Evolutionary conservation across 2,329 filamentous ascomycete genomes (phyloP).

Genomic region (Delphinella strobiligena): DNA sequence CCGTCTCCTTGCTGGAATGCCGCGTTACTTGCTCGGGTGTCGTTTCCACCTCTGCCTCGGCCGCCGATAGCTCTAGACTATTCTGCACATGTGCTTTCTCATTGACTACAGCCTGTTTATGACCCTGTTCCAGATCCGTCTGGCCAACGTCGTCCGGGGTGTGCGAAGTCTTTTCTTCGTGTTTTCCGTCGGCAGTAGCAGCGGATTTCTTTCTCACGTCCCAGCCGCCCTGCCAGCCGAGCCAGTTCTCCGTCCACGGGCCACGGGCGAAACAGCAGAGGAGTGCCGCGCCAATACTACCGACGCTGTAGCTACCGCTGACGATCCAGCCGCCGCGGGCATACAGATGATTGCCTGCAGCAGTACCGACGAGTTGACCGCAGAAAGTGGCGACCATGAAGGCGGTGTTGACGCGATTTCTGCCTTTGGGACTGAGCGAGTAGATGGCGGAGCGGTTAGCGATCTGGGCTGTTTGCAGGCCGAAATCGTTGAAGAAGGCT

Average conservation of each 20-base stretch:
- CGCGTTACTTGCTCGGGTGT: no score
- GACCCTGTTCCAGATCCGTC: no score
- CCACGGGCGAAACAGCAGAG: conserved; percentile 34
- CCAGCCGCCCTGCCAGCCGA: conserved; percentile 50
- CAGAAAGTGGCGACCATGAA: conserved; percentile 70
- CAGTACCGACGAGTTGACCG: conserved; percentile 59
- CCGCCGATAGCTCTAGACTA: no score
- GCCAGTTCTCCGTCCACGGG: conserved; percentile 46
- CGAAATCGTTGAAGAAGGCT: conserved; percentile 58
- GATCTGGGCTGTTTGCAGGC: conserved; percentile 61
- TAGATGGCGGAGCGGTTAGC: conserved; percentile 63
- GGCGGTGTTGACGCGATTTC: conserved; percentile 68
- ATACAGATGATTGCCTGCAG: conserved; percentile 43
- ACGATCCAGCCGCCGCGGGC: conserved; percentile 44
- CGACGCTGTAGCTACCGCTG: conserved; percentile 45
- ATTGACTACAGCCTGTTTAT: no score
- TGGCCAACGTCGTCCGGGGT: no score
- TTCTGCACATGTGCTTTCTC: no score
- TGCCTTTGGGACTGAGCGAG: conserved; percentile 53
- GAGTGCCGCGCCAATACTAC: conserved; percentile 38
- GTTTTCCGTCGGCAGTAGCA: conserved; percentile 28
- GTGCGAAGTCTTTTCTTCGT: no score
- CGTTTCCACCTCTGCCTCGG: no score
- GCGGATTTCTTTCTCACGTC: conserved; percentile 32
- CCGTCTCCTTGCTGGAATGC: no score